Conservation (phyloP, 1,139 yeast species). For the Nakaseomyces delphensis region DNA sequence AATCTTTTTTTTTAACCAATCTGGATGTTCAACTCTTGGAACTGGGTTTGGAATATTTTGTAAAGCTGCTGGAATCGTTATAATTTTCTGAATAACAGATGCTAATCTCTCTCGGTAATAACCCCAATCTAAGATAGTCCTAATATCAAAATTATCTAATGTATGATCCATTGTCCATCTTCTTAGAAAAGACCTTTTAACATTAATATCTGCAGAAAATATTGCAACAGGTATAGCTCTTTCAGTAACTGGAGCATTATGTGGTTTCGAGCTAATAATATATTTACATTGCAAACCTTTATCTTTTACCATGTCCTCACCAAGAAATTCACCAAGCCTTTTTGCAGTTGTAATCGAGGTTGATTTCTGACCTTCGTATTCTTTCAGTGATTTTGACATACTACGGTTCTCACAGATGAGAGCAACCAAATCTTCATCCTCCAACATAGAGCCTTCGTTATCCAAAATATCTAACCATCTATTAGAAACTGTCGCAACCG, state of each 20-base stretch:
- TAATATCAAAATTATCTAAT: slow-evolving; percentile 76
- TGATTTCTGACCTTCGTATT: slow-evolving; percentile 84
- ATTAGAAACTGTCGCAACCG: slow-evolving; percentile 89
- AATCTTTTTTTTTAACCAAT: slow-evolving; percentile 72
- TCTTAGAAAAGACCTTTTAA: slow-evolving; percentile 56
- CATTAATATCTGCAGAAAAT: slow-evolving; percentile 67
- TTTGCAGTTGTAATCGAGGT: slow-evolving; percentile 93
- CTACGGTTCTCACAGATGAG: slow-evolving; percentile 93
- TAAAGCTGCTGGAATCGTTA: slow-evolving; percentile 94
- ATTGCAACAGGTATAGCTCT: slow-evolving; percentile 96
- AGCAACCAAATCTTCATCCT: slow-evolving; percentile 89
- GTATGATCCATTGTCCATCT: slow-evolving; percentile 83
- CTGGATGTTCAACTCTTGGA: slow-evolving; percentile 90
- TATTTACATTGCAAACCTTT: slow-evolving; percentile 94
- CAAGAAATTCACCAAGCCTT: slow-evolving; percentile 87
- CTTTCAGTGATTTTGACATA: slow-evolving; percentile 87
- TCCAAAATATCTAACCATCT: slow-evolving; percentile 94
- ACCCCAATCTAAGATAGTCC: slow-evolving; percentile 86
- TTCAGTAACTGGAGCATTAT: slow-evolving; percentile 86
- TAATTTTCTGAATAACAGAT: slow-evolving; percentile 87
- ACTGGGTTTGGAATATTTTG: slow-evolving; percentile 90
- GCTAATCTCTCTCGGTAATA: slow-evolving; percentile 88
- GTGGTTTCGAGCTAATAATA: slow-evolving; percentile 78
- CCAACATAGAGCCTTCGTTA: slow-evolving; percentile 76
- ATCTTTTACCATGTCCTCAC: slow-evolving; percentile 96